Evolutionary conservation across 257 asterid genomes (phyloP), one percentile per base, ranked within the genome.

Genomic region (Lycium ferocissimum): DNA sequence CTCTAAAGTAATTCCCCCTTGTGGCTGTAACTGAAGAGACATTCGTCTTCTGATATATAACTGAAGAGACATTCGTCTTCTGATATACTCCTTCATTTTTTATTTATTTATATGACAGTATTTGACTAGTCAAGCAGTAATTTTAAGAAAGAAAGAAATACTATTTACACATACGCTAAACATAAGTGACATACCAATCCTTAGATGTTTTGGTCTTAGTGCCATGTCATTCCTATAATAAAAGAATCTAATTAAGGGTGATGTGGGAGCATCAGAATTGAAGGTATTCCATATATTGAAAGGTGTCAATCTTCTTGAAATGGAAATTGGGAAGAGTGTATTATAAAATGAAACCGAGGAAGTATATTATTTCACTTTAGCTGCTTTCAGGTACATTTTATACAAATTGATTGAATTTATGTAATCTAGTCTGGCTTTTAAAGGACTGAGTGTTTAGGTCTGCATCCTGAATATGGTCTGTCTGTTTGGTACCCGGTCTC

Each of bases 391-490:
- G 38, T 75, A 13, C 61, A 75, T 40, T 22, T 75, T 22, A 47
- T 49, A 75, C 20, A 20, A n/a, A 49, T 61, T 75, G 81, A 47
- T 75, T 45, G 40, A 47, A 47, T 75, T 49, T 75, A 12, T 12
- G 40, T 47, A 75, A 12, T 47, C 18, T 49, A 49, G 22, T 22
- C 81, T 12, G 11, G 17, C 61, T 75, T 75, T 75, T 75, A 22
- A 22, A 49, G 81, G 81, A 49, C 81, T 26, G 33, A 26, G 33
- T 26, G 33, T 26, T 75, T 49, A 75, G 45, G 38, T 49, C 81
- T 75, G 81, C 81, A 49, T 75, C 81, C 20, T 65, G 22, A 75
- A 75, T 75, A 75, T 22, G 81, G 20, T 49, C 81, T 49, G 43
- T 75, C 43, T 75, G 81, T 75, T 20, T 75, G 61, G 40, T 75